phyloP scores from a whole-genome alignment of 116 monocot genomes.

The Posidonia oceanica region DNA sequence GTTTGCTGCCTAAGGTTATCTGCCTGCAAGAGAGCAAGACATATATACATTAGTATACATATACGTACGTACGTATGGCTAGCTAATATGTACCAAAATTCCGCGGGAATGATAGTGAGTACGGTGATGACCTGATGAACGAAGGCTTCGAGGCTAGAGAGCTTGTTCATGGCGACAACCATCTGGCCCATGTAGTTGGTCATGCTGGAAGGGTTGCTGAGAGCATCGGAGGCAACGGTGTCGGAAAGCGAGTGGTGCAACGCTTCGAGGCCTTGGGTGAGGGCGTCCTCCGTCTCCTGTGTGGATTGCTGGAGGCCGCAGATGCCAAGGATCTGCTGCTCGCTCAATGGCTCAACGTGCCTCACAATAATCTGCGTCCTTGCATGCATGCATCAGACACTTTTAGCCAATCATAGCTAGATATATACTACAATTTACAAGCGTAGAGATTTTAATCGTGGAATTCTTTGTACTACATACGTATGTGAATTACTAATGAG shows the following conservation, averaged over 20 bases:
- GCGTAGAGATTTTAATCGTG: too few species aligned
- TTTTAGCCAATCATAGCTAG: too few species aligned
- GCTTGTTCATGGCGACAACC: constrained; percentile 69
- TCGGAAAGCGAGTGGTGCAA: constrained; percentile 59
- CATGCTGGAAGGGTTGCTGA: constrained; percentile 53
- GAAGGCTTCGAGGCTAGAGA: constrained; percentile 59
- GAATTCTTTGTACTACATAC: too few species aligned
- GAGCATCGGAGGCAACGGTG: constrained; percentile 43
- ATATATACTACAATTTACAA: too few species aligned
- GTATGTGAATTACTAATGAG: too few species aligned
- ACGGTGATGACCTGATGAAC: constrained; percentile 35
- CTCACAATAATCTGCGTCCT: constrained; percentile 32
- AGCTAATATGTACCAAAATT: too few species aligned
- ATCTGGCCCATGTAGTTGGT: constrained; percentile 69
- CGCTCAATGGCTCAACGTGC: constrained; percentile 69
- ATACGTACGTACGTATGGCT: too few species aligned
- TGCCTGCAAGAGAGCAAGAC: constrained; percentile 29
- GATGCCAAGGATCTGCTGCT: constrained; percentile 58
- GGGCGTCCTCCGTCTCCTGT: constrained; percentile 62
- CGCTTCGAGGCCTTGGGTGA: constrained; percentile 57
- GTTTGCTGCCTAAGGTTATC: constrained; percentile 63
- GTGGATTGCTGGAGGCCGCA: constrained; percentile 54
- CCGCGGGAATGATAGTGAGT: too few species aligned
- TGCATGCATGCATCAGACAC: neutral
- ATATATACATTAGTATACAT: neutral